These are phyloP conservation scores for Ramularia endophylla DNA, from an alignment of 2,329 filamentous ascomycete species.

Conservation along the genomic window DNA sequence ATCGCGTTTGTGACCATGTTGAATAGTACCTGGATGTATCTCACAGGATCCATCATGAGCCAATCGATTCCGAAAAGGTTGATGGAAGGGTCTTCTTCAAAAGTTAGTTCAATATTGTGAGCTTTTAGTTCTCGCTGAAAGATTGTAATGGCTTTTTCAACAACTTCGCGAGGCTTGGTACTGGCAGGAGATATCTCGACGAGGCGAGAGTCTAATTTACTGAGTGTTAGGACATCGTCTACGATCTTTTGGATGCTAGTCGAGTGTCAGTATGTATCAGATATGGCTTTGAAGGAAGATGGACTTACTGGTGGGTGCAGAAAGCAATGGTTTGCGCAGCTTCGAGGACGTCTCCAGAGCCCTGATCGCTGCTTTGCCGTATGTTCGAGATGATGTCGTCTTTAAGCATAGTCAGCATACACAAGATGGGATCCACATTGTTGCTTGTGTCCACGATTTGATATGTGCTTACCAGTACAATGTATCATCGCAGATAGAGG, in stretches of 20 bases:
- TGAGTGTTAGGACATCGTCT: conserved; percentile 42
- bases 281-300: too few relatives aligned
- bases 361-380: conserved; percentile 4
- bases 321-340: conserved; percentile 27
- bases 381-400: conserved; percentile 32
- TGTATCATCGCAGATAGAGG: conserved; percentile 39
- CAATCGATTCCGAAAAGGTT: conserved; percentile 15
- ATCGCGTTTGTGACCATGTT: conserved; percentile 40
- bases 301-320: conserved; percentile 21
- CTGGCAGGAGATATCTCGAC: conserved; percentile 33
- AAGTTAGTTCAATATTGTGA: conserved; percentile 25
- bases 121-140: conserved; percentile 35
- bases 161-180: conserved; percentile 29
- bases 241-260: conserved; percentile 35
- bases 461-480: conserved; percentile 26
- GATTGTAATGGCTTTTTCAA: conserved; percentile 34
- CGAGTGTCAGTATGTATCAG: conserved; percentile 12
- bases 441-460: too few relatives aligned
- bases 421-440: too few relatives aligned
- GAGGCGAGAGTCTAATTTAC: conserved; percentile 31
- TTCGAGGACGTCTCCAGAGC: conserved; percentile 15
- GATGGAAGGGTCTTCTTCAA: conserved; percentile 9
- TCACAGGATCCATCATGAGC: conserved; percentile 22
- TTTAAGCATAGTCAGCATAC: too few relatives aligned
- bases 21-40: conserved; percentile 34